A percentile compares a stretch with the other conserved stretches of the same genome.
phyloP scores from a whole-genome alignment of 495 filamentous ascomycete genomes.

The Delitschia confertaspora region DNA sequence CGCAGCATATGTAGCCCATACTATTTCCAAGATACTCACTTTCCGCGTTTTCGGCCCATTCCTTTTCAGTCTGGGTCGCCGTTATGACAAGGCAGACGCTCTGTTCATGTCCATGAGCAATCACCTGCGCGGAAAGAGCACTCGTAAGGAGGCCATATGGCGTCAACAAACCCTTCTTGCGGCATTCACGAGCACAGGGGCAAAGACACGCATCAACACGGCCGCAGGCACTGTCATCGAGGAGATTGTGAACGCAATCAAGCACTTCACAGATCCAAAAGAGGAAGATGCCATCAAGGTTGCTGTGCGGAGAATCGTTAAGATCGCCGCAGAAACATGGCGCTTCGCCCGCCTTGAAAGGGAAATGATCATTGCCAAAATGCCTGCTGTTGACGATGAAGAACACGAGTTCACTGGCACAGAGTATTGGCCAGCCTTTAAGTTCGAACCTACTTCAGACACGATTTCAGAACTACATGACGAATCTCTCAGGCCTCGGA shows the following conservation, averaged over 20 bases:
- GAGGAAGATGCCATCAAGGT: slow-evolving; percentile 45
- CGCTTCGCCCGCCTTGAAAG: slow-evolving; percentile 54
- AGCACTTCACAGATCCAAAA: slow-evolving; percentile 48
- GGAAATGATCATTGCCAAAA: slow-evolving; percentile 49
- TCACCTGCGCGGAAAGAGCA: slow-evolving; percentile 53
- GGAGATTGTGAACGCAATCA: slow-evolving; percentile 51
- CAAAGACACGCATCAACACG: slow-evolving; percentile 54
- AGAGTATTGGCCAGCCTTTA: slow-evolving; percentile 41
- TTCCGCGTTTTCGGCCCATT: slow-evolving; percentile 59
- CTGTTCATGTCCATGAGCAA: slow-evolving; percentile 55
- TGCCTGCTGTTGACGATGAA: slow-evolving; percentile 41
- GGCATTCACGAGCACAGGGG: slow-evolving; percentile 53
- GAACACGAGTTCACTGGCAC: slow-evolving; percentile 30
- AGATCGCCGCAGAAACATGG: slow-evolving; percentile 57
- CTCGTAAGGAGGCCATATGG: slow-evolving; percentile 55
- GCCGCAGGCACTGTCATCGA: slow-evolving; percentile 53
- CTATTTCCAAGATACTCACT: slow-evolving; percentile 50
- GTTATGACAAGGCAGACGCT: slow-evolving; percentile 54
- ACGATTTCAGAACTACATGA: too few relatives aligned
- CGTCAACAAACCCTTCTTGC: slow-evolving; percentile 56
- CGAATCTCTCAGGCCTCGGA: too few relatives aligned
- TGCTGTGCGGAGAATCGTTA: slow-evolving; percentile 50
- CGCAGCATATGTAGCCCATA: slow-evolving; percentile 52
- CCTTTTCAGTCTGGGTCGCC: slow-evolving; percentile 52
- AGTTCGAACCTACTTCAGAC: slow-evolving; percentile 29